Evolutionary conservation across 2,329 filamentous ascomycete genomes (phyloP).

Genomic region (Gaeumannomyces tritici): DNA sequence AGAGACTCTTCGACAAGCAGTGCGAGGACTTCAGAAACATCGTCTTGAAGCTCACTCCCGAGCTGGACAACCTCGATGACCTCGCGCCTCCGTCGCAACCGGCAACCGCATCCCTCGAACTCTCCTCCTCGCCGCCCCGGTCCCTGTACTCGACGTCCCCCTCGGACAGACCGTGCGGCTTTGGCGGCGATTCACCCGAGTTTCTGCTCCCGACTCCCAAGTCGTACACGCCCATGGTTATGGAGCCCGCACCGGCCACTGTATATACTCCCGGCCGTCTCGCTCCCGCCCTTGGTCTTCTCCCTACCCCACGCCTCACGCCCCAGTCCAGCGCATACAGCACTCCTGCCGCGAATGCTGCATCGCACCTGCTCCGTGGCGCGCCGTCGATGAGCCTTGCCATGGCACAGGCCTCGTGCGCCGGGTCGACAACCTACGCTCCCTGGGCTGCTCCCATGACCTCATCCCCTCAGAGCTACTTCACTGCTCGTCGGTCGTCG

Average conservation of each 20-base stretch:
- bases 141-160: slow-evolving; percentile 32
- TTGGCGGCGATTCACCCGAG: slow-evolving; percentile 27
- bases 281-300: slow-evolving; percentile 42
- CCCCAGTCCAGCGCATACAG: slow-evolving; percentile 45
- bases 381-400: slow-evolving; percentile 50
- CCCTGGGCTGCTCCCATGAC: slow-evolving; percentile 31
- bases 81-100: slow-evolving; percentile 26
- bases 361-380: slow-evolving; percentile 37
- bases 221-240: slow-evolving; percentile 28
- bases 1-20: slow-evolving; percentile 31
- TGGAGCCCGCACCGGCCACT: slow-evolving; percentile 39
- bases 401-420: slow-evolving; percentile 40
- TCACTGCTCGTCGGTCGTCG: slow-evolving; percentile 45
- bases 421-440: not conserved
- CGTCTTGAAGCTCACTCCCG: slow-evolving; percentile 45
- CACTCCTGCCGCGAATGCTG: slow-evolving; percentile 51
- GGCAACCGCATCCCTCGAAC: slow-evolving; percentile 18
- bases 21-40: slow-evolving; percentile 48
- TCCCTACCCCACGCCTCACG: slow-evolving; percentile 50
- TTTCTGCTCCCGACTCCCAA: slow-evolving; percentile 28
- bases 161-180: slow-evolving; percentile 22
- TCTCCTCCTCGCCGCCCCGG: slow-evolving; percentile 27
- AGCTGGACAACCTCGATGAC: slow-evolving; percentile 48
- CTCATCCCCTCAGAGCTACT: slow-evolving; percentile 42
- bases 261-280: slow-evolving; percentile 34